A percentile compares a stretch with the other conserved stretches of the same genome.
These are phyloP conservation scores for Xylaria sp. DNA, from an alignment of 2,329 filamentous ascomycete species.

Conservation along the genomic window DNA sequence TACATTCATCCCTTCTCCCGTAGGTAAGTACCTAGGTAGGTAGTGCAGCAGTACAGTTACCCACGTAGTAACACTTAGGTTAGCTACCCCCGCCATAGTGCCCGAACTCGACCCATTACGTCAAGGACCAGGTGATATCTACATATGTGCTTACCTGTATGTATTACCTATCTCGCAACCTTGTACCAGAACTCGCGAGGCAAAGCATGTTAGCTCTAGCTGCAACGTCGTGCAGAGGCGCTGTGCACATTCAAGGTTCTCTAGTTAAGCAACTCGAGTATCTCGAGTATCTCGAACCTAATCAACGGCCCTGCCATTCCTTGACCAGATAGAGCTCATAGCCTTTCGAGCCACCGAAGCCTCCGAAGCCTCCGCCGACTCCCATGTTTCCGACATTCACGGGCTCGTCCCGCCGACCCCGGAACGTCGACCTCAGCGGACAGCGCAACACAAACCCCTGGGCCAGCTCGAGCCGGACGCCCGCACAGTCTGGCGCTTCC, in stretches of 20 bases:
- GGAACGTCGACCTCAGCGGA: slow-evolving; percentile 94
- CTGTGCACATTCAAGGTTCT: slow-evolving; percentile 8
- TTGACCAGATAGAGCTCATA: too few relatives aligned
- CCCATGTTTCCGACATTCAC: slow-evolving; percentile 92
- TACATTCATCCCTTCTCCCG: too few relatives aligned
- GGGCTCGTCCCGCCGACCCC: slow-evolving; percentile 82
- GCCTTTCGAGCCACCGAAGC: too few relatives aligned
- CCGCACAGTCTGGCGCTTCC: slow-evolving; percentile 72
- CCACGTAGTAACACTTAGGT: too few relatives aligned
- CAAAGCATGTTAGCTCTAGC: slow-evolving; percentile 30
- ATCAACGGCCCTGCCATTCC: too few relatives aligned
- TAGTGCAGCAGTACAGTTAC: neutral
- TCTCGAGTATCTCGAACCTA: neutral
- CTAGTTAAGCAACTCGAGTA: neutral
- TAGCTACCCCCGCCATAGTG: neutral
- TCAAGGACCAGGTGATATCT: slow-evolving; percentile 29
- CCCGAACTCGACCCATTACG: slow-evolving; percentile 30
- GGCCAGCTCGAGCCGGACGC: slow-evolving; percentile 68
- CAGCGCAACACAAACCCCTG: slow-evolving; percentile 81
- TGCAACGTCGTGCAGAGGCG: slow-evolving; percentile 14
- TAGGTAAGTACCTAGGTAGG: too few relatives aligned
- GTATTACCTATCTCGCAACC: too few relatives aligned
- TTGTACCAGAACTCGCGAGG: slow-evolving; percentile 13
- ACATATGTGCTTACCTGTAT: too few relatives aligned
- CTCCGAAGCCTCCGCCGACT: neutral